Percentiles rank a stretch among this genome's conserved stretches.
Conservation (phyloP, 2,329 filamentous ascomycete genomes). For the Chalaropsis thielavioides region DNA sequence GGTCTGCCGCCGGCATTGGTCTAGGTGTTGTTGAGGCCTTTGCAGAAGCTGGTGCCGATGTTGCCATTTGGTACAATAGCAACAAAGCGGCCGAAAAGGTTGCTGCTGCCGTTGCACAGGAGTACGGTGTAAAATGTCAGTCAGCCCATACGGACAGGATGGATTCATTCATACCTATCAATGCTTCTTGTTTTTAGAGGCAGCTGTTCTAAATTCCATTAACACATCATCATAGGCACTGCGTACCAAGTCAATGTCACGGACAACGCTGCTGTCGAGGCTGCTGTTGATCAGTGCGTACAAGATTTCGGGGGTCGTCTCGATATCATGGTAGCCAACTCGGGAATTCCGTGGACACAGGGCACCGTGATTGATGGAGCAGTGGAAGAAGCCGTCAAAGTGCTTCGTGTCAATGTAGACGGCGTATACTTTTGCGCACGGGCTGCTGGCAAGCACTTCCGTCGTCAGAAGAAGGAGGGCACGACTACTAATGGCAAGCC, state of each 20-base stretch:
- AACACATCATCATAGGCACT: slow-evolving; percentile 32
- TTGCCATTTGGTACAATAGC: slow-evolving; percentile 27
- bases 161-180: not conserved
- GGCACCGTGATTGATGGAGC: slow-evolving; percentile 52
- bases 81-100: slow-evolving; percentile 21
- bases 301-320: slow-evolving; percentile 22
- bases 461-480: slow-evolving; percentile 53
- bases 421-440: slow-evolving; percentile 65
- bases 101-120: slow-evolving; percentile 21
- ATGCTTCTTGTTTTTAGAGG: not conserved
- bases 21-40: slow-evolving; percentile 24
- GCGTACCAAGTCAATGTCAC: slow-evolving; percentile 44
- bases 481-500: slow-evolving; percentile 47
- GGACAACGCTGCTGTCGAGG: slow-evolving; percentile 35
- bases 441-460: slow-evolving; percentile 54
- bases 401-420: slow-evolving; percentile 58
- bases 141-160: slow-evolving; percentile 17
- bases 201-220: not conserved
- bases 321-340: slow-evolving; percentile 46
- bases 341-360: slow-evolving; percentile 51
- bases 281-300: slow-evolving; percentile 39
- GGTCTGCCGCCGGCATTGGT: slow-evolving; percentile 21
- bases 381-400: slow-evolving; percentile 48
- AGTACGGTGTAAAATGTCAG: slow-evolving; percentile 47
- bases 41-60: slow-evolving; percentile 24